A percentile compares a stretch with the other conserved stretches of the same genome.
Conservation (phyloP, 2,329 filamentous ascomycete genomes). For the Phaeosphaeria sp. region DNA sequence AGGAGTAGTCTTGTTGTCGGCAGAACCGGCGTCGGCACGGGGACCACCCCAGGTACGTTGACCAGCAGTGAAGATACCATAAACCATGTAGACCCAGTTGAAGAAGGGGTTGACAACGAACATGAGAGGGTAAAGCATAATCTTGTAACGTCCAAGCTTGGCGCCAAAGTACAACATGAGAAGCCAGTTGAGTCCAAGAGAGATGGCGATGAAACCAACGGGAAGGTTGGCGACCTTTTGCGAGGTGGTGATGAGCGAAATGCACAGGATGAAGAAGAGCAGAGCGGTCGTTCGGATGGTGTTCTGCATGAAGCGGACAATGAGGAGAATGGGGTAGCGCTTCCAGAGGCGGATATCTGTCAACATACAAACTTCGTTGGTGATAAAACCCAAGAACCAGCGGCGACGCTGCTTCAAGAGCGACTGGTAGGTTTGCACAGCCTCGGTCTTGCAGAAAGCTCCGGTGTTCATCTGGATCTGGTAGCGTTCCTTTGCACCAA, state of each 20-base stretch:
- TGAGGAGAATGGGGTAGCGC: constrained; percentile 83
- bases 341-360: constrained; percentile 92
- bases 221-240: constrained; percentile 81
- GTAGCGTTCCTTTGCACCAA: constrained; percentile 88
- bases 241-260: constrained; percentile 84
- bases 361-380: constrained; percentile 97
- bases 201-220: constrained; percentile 91
- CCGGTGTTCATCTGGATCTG: constrained; percentile 98
- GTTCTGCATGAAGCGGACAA: constrained; percentile 93
- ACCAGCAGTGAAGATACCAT: constrained; percentile 92
- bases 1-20: constrained; percentile 76
- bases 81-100: constrained; percentile 98
- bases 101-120: constrained; percentile 95
- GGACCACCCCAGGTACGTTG: constrained; percentile 96
- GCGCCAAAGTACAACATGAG: constrained; percentile 96
- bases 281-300: constrained; percentile 94
- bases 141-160: constrained; percentile 87
- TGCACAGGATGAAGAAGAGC: constrained; percentile 90
- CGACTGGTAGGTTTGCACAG: constrained; percentile 84
- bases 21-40: constrained; percentile 83
- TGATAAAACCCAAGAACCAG: constrained; percentile 98
- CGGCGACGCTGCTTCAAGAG: constrained; percentile 92
- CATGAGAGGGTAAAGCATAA: constrained; percentile 95
- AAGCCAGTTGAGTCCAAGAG: constrained; percentile 89
- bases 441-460: constrained; percentile 98